Base-by-base conservation (phyloP, 164 flowering plant genomes). In the Amborella trichopoda region DNA sequence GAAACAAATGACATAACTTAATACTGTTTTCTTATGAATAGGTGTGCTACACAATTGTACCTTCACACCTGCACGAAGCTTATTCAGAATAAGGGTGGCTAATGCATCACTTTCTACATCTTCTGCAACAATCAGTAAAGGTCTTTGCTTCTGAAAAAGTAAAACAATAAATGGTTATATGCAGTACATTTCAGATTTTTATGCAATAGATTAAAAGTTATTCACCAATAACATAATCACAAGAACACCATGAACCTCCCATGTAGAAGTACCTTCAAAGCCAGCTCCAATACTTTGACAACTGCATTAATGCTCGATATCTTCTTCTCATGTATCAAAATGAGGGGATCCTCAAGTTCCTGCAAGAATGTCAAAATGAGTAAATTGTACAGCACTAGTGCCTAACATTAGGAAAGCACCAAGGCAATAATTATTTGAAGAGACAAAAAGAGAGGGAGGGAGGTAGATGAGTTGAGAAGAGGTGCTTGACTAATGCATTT, bases 11-110 rank as follows among this genome's bases (percentile, higher is more conserved):
- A n/a, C n/a, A n/a, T n/a, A n/a, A n/a, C n/a, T n/a, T n/a, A n/a
- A n/a, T n/a, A n/a, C 27, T 9, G 21, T 9, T 23, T 6, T 19
- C 30, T 11, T 4, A 44, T 46, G 3, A 36, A 26, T 3, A n/a
- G n/a, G n/a, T n/a, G n/a, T n/a, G n/a, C n/a, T n/a, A n/a, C n/a
- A n/a, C n/a, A n/a, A n/a, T 0, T n/a, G 22, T 43, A 85, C 97
- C 97, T 90, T 85, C 46, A 90, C 77, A 61, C 95, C 97, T 48
- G 94, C 94, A 21, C 97, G 88, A 33, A 85, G 83, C 62, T 90
- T 90, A 53, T 90, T 91, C 23, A 91, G 50, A 49, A 91, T 77
- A 6, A 91, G 81, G 24, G 93, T 80, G 16, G 98, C 96, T 17
- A 91, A 60, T 14, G 95, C 96, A 27, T 91, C 98, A 59, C 96